Percentiles rank a stretch among this genome's conserved stretches.
Conservation (phyloP, 495 filamentous ascomycete genomes). For the Neurospora pannonica region DNA sequence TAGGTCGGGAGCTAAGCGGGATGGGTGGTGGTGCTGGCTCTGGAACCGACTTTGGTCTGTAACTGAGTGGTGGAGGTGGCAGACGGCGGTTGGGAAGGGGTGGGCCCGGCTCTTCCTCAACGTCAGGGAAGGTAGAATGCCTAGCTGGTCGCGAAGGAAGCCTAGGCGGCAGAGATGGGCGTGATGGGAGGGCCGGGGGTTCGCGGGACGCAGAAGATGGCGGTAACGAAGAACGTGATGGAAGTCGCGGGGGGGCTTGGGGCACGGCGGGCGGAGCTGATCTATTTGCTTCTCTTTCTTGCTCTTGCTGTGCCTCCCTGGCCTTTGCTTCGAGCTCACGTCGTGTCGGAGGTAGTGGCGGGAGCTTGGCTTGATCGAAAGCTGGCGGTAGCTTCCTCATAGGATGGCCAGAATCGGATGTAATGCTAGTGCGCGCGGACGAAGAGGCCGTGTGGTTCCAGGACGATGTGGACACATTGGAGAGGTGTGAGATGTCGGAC, state of each 20-base stretch:
- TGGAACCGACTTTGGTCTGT: slow-evolving; percentile 11
- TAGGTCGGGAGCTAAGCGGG: slow-evolving; percentile 35
- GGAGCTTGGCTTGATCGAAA: slow-evolving; percentile 39
- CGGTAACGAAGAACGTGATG: slow-evolving; percentile 6
- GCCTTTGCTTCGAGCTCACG: slow-evolving; percentile 38
- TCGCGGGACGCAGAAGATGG: slow-evolving; percentile 7
- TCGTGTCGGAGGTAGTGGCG: slow-evolving; percentile 37
- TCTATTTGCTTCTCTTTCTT: slow-evolving; percentile 12
- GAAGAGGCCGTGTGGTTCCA: slow-evolving; percentile 22
- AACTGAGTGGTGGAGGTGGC: slow-evolving; percentile 28
- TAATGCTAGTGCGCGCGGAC: slow-evolving; percentile 16
- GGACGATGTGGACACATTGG: slow-evolving; percentile 33
- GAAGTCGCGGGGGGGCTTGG: not conserved
- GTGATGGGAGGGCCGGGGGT: slow-evolving; percentile 11
- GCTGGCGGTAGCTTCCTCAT: slow-evolving; percentile 37
- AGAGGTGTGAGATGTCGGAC: slow-evolving; percentile 36
- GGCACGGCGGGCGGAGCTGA: not conserved
- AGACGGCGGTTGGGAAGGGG: slow-evolving; percentile 28
- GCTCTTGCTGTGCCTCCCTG: slow-evolving; percentile 17
- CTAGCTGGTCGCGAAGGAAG: slow-evolving; percentile 31
- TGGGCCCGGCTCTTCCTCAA: slow-evolving; percentile 13
- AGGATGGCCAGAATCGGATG: slow-evolving; percentile 17
- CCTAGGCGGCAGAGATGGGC: slow-evolving; percentile 29
- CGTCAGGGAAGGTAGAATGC: slow-evolving; percentile 5
- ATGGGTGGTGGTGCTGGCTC: slow-evolving; percentile 34